phyloP scores from a whole-genome alignment of 208 protist genomes.

The Vickermania ingenoplastis region DNA sequence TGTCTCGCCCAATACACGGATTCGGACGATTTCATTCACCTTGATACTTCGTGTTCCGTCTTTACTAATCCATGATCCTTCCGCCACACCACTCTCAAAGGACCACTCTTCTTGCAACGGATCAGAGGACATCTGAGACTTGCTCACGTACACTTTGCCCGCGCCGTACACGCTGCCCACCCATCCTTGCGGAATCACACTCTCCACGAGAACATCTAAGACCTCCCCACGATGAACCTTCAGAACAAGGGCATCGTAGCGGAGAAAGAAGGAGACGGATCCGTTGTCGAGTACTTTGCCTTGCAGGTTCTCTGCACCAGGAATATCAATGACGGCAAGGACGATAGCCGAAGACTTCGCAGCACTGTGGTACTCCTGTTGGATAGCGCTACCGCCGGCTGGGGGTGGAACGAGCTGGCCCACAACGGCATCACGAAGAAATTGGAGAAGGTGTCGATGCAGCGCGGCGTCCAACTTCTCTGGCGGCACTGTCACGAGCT shows the following conservation, averaged over 20 bases:
- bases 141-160: slow-evolving; percentile 66
- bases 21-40: slow-evolving; percentile 50
- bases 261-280: slow-evolving; percentile 58
- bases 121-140: slow-evolving; percentile 38
- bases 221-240: slow-evolving; percentile 82
- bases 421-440: slow-evolving; percentile 66
- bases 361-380: slow-evolving; percentile 18
- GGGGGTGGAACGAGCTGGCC: slow-evolving; percentile 46
- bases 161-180: slow-evolving; percentile 67
- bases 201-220: slow-evolving; percentile 57
- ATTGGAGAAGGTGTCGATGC: slow-evolving; percentile 50
- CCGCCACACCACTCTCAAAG: slow-evolving; percentile 52
- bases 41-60: slow-evolving; percentile 56
- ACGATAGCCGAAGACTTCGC: slow-evolving; percentile 66
- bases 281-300: slow-evolving; percentile 76
- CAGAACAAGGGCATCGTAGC: slow-evolving; percentile 74
- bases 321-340: slow-evolving; percentile 73
- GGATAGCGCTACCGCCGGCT: slow-evolving; percentile 3
- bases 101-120: slow-evolving; percentile 24
- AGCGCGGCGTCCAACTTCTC: slow-evolving; percentile 48
- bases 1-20: slow-evolving; percentile 74
- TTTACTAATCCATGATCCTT: slow-evolving; percentile 44
- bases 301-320: slow-evolving; percentile 52
- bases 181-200: slow-evolving; percentile 63
- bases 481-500: slow-evolving; percentile 57